phyloP scores from a whole-genome alignment of 2,329 filamentous ascomycete species.

The Coniochaeta pulveracea region DNA sequence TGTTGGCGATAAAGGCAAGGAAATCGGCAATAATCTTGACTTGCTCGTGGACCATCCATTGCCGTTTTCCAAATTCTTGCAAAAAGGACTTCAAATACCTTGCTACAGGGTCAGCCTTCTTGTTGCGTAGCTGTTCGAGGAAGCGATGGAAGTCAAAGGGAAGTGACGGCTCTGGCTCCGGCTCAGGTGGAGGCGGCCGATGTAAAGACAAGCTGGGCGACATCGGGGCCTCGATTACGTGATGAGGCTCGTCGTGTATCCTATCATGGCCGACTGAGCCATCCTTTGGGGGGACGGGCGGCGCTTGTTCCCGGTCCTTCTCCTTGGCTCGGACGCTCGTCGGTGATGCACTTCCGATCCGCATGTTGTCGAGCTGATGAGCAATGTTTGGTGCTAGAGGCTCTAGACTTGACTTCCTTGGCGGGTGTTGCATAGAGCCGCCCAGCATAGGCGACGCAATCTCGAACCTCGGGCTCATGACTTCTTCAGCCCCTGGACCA shows the following conservation, averaged over 20 bases:
- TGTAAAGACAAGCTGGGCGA: constrained; percentile 41
- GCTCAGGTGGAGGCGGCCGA: constrained; percentile 59
- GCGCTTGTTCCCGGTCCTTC: constrained; percentile 34
- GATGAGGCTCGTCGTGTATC: constrained; percentile 24
- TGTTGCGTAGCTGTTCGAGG: constrained; percentile 87
- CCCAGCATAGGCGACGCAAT: constrained; percentile 68
- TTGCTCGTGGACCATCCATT: constrained; percentile 99
- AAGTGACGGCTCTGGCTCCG: constrained; percentile 68
- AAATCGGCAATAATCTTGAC: constrained; percentile 99
- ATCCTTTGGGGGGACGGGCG: constrained; percentile 51
- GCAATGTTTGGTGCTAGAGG: constrained; percentile 44
- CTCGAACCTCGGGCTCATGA: constrained; percentile 84
- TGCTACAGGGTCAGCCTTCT: constrained; percentile 95
- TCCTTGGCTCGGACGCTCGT: constrained; percentile 24
- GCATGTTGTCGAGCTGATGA: constrained; percentile 34
- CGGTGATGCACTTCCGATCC: constrained; percentile 27
- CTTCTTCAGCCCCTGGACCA: constrained; percentile 65
- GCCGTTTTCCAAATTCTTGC: constrained; percentile 88
- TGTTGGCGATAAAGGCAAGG: constrained; percentile 90
- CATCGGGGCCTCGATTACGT: constrained; percentile 23
- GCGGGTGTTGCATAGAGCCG: constrained; percentile 59
- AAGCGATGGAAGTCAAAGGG: constrained; percentile 98
- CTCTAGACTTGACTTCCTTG: constrained; percentile 78
- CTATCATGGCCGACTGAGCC: constrained; percentile 29
- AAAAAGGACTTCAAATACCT: constrained; percentile 92